These are phyloP conservation scores for Xylariales sp. DNA, from an alignment of 2,329 filamentous ascomycete species.

Conservation along the genomic window DNA sequence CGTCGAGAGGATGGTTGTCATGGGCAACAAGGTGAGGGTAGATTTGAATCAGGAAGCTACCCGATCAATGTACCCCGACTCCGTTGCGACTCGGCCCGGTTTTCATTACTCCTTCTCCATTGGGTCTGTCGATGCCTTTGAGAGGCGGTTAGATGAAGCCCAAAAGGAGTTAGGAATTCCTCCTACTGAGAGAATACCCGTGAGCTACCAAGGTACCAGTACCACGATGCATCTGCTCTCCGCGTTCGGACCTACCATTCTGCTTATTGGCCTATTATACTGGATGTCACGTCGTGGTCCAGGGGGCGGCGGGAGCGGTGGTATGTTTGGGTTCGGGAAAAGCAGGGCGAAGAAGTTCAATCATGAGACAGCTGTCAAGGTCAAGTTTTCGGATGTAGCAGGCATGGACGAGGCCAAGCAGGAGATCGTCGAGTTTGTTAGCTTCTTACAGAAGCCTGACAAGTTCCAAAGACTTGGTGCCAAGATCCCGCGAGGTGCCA, in stretches of 20 bases:
- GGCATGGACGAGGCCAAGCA: constrained; percentile 97
- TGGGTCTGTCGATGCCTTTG: constrained; percentile 89
- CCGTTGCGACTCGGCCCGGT: constrained; percentile 60
- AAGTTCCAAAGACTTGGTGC: constrained; percentile 91
- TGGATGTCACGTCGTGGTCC: constrained; percentile 71
- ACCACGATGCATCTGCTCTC: constrained; percentile 69
- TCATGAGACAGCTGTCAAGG: constrained; percentile 91
- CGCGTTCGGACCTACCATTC: constrained; percentile 76
- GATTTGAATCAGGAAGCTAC: constrained; percentile 73
- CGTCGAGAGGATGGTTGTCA: constrained; percentile 85
- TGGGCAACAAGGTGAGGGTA: constrained; percentile 73
- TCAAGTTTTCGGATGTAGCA: constrained; percentile 94
- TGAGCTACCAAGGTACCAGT: constrained; percentile 78
- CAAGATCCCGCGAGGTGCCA: constrained; percentile 95
- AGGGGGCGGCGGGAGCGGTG: constrained; percentile 62
- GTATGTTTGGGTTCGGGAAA: constrained; percentile 94
- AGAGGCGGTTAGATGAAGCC: constrained; percentile 80
- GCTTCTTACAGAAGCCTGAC: constrained; percentile 89
- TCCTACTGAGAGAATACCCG: constrained; percentile 81
- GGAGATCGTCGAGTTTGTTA: constrained; percentile 99
- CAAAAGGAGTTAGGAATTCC: constrained; percentile 86
- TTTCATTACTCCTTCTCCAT: constrained; percentile 94
- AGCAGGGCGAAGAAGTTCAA: constrained; percentile 97
- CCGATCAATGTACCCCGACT: constrained; percentile 69
- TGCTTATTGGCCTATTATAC: constrained; percentile 78